Conservation (phyloP, 192 early-diverging fungal species). For the Entomortierella lignicola region DNA sequence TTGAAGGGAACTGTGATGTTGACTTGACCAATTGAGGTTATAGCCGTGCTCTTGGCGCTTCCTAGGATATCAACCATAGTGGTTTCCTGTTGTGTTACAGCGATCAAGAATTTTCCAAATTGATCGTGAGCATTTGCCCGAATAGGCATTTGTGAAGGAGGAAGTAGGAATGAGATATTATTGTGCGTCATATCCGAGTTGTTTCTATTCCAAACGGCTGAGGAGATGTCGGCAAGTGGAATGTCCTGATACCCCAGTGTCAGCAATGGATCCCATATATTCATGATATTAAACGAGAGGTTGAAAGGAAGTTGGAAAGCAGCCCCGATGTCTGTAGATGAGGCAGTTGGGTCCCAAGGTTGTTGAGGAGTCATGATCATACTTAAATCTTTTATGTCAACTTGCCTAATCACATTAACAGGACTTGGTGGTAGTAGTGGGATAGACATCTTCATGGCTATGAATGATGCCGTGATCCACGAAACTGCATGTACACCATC, state of each 20-base stretch:
- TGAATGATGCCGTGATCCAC: slow-evolving; percentile 37
- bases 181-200: slow-evolving; percentile 39
- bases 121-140: slow-evolving; percentile 11
- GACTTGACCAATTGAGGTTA: slow-evolving; percentile 25
- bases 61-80: slow-evolving; percentile 24
- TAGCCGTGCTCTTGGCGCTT: slow-evolving; percentile 22
- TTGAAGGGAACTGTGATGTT: slow-evolving; percentile 45
- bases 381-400: slow-evolving; percentile 20
- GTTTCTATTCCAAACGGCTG: slow-evolving; percentile 39
- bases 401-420: slow-evolving; percentile 28
- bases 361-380: slow-evolving; percentile 25
- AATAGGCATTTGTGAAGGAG: slow-evolving; percentile 21
- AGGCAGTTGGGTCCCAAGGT: slow-evolving; percentile 29
- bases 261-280: slow-evolving; percentile 21
- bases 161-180: slow-evolving; percentile 31
- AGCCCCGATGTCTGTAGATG: slow-evolving; percentile 30
- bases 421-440: slow-evolving; percentile 33
- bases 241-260: slow-evolving; percentile 18
- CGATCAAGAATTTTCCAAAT: slow-evolving; percentile 25
- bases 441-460: slow-evolving; percentile 33
- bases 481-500: slow-evolving; percentile 29
- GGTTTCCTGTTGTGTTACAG: slow-evolving; percentile 27
- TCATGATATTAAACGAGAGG: slow-evolving; percentile 35
- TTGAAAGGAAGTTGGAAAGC: slow-evolving; percentile 37
- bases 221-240: slow-evolving; percentile 28